These are phyloP conservation scores for Kwoniella europaea DNA, from an alignment of 768 basidiomycete genomes.

Conservation along the genomic window DNA sequence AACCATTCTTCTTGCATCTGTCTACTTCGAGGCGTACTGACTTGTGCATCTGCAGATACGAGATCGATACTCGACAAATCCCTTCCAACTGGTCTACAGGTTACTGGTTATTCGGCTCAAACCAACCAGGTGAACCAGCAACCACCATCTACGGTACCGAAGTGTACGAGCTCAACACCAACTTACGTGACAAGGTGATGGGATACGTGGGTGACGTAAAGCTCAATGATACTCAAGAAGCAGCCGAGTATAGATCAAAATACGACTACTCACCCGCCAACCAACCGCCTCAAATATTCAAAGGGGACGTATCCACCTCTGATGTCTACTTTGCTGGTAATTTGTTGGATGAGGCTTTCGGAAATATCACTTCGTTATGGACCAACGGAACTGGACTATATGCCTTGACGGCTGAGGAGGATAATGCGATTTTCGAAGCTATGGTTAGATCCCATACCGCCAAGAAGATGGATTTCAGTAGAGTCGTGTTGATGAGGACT, in stretches of 20 bases:
- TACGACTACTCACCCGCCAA: slow-evolving; percentile 58
- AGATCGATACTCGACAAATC: slow-evolving; percentile 61
- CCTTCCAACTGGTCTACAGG: slow-evolving; percentile 59
- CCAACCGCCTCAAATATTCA: slow-evolving; percentile 56
- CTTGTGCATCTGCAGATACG: slow-evolving; percentile 56
- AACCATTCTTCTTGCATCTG: neutral
- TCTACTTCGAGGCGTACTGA: neutral
- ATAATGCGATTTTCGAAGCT: slow-evolving; percentile 60
- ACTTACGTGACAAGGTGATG: slow-evolving; percentile 57
- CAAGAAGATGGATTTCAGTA: slow-evolving; percentile 58
- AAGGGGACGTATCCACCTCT: slow-evolving; percentile 59
- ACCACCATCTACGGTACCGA: slow-evolving; percentile 61
- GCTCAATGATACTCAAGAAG: slow-evolving; percentile 57
- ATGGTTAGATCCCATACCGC: slow-evolving; percentile 58
- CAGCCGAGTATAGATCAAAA: slow-evolving; percentile 49
- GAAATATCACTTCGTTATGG: slow-evolving; percentile 58
- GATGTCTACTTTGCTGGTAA: slow-evolving; percentile 60
- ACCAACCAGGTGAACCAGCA: slow-evolving; percentile 49
- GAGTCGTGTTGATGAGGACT: slow-evolving; percentile 60
- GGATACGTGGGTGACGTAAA: slow-evolving; percentile 51
- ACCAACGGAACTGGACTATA: slow-evolving; percentile 50
- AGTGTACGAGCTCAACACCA: slow-evolving; percentile 63
- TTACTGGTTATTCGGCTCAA: slow-evolving; percentile 58
- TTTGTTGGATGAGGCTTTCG: slow-evolving; percentile 59
- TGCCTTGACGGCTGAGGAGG: slow-evolving; percentile 57